Evolutionary conservation across 345 rosid species (phyloP).

Genomic region (Citrus cavaleriei): DNA sequence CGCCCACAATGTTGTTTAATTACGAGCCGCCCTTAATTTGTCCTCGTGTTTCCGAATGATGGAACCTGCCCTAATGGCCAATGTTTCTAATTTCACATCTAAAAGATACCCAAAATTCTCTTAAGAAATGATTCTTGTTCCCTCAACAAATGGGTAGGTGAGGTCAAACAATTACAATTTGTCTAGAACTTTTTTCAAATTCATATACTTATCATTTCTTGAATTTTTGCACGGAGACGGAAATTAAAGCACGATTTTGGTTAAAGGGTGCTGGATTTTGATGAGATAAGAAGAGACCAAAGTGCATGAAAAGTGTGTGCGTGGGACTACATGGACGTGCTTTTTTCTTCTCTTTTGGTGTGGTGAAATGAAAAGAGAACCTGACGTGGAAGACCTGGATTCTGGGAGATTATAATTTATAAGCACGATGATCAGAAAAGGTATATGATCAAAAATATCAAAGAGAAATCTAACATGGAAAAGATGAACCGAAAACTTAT

Average conservation of each 20-base stretch:
- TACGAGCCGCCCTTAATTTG: constrained; percentile 17
- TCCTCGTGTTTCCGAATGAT: constrained; percentile 14
- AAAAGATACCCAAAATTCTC: background rate
- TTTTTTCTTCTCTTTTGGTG: constrained; percentile 4
- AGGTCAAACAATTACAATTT: constrained; percentile 8
- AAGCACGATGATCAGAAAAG: background rate
- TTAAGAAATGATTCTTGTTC: constrained; percentile 1
- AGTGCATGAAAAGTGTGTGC: constrained; percentile 16
- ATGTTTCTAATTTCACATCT: background rate
- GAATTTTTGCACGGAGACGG: background rate
- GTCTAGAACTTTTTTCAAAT: background rate
- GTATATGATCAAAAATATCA: background rate
- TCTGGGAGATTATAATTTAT: constrained; percentile 19
- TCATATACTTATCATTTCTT: background rate
- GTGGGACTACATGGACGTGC: background rate
- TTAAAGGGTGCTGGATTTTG: background rate
- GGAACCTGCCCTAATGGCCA: background rate
- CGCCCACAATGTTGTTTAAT: background rate
- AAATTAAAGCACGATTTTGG: background rate
- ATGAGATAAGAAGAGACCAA: constrained; percentile 17
- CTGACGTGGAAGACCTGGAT: constrained; percentile 28
- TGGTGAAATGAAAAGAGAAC: background rate
- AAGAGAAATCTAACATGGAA: background rate
- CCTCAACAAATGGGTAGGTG: constrained; percentile 3
- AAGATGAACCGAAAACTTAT: background rate